Evolutionary conservation across 345 rosid species (phyloP).

Genomic region (Nasturtium officinale): DNA sequence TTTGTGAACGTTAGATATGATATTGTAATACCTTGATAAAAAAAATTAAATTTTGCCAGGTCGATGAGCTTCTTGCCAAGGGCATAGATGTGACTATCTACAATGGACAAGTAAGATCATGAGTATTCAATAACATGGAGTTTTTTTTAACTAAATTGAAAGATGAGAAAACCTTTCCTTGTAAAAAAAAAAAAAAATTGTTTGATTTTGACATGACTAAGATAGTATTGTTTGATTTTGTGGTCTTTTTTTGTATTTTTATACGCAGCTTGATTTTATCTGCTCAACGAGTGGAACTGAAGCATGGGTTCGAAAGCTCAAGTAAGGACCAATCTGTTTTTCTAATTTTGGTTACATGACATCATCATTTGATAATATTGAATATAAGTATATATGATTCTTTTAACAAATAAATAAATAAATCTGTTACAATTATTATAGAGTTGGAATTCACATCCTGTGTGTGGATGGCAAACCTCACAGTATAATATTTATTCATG

Average conservation of each 20-base stretch:
- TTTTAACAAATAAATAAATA: too few species aligned
- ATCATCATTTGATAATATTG: neutral
- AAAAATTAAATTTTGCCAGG: constrained; percentile 43
- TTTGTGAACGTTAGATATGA: constrained; percentile 15
- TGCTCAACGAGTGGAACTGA: constrained; percentile 85
- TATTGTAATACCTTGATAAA: neutral
- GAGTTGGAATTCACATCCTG: too few species aligned
- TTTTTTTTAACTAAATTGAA: neutral
- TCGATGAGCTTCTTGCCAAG: constrained; percentile 72
- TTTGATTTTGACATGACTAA: neutral
- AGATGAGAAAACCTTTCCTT: neutral
- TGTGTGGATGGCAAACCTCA: neutral
- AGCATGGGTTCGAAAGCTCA: constrained; percentile 91
- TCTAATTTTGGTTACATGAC: neutral
- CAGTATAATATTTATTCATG: neutral
- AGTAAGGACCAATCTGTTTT: constrained; percentile 46
- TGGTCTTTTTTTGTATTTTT: neutral
- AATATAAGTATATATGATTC: neutral
- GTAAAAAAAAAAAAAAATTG: neutral
- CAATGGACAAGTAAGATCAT: constrained; percentile 76
- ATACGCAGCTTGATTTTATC: constrained; percentile 71
- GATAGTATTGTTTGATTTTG: neutral
- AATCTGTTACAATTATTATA: too few species aligned
- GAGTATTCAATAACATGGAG: neutral
- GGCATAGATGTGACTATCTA: constrained; percentile 80